A percentile compares a stretch with the other conserved stretches of the same genome.
Conservation (phyloP, 176 grass and related monocot species). For the Avena sativa region DNA sequence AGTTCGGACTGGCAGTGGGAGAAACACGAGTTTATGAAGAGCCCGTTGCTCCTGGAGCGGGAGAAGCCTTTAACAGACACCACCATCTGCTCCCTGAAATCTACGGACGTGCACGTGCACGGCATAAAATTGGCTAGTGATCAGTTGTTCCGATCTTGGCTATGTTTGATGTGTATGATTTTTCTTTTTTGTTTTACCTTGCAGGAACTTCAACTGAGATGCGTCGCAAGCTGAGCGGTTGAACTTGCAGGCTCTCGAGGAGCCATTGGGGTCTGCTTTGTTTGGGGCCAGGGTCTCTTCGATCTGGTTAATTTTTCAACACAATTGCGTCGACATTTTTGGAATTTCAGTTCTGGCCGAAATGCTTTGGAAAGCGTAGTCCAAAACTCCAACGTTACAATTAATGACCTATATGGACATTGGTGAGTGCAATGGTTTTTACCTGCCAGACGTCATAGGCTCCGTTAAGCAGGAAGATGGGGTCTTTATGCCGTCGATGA, state of each 20-base stretch:
- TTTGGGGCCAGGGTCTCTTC: slow-evolving; percentile 67
- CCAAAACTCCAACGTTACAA: too few relatives aligned
- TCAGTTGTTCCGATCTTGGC: neutral
- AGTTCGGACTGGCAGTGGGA: slow-evolving; percentile 76
- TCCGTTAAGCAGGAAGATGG: slow-evolving; percentile 80
- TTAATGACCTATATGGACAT: neutral
- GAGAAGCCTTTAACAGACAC: slow-evolving; percentile 52
- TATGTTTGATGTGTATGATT: neutral
- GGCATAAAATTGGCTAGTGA: neutral
- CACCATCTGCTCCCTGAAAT: slow-evolving; percentile 82
- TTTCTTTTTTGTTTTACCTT: slow-evolving; percentile 47
- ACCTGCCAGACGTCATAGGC: slow-evolving; percentile 99
- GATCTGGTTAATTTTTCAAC: slow-evolving; percentile 47
- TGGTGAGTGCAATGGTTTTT: neutral
- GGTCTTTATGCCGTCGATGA: slow-evolving; percentile 67
- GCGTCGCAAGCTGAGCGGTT: slow-evolving; percentile 70
- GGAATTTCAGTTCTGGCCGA: neutral
- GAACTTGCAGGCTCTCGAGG: slow-evolving; percentile 73
- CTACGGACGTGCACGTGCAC: slow-evolving; percentile 22
- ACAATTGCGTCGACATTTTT: neutral
- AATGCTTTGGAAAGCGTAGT: neutral
- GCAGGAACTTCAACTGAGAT: slow-evolving; percentile 69
- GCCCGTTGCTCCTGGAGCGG: slow-evolving; percentile 47
- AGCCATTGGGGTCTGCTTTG: slow-evolving; percentile 52
- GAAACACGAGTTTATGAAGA: slow-evolving; percentile 97